Percentiles rank a stretch among this genome's conserved stretches.
Evolutionary conservation across 2,329 filamentous ascomycete species (phyloP).

Genomic region (Aspergillus ochraceus): DNA sequence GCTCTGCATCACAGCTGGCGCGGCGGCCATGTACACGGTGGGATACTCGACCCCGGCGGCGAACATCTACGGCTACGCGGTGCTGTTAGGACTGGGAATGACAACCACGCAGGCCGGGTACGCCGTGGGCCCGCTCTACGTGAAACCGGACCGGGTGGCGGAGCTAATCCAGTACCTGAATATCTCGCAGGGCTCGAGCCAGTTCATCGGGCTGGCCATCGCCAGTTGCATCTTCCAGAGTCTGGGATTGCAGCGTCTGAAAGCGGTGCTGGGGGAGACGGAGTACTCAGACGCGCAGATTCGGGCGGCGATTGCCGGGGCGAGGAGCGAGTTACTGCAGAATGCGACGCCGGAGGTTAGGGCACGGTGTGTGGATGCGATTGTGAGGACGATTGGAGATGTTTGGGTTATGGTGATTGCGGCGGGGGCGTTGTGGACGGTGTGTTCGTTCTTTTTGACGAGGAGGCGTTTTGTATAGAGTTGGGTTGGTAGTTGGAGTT

Average conservation of each 20-base stretch:
- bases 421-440: neutral
- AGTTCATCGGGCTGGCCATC: neutral
- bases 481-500: neutral
- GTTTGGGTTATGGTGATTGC: neutral
- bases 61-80: constrained; percentile 29
- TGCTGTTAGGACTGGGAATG: constrained; percentile 44
- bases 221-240: neutral
- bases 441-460: neutral
- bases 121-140: neutral
- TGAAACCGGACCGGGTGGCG: neutral
- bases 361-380: neutral
- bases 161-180: neutral
- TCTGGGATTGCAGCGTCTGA: neutral
- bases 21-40: constrained; percentile 16
- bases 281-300: neutral
- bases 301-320: neutral
- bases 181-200: neutral
- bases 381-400: neutral
- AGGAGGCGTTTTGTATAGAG: neutral
- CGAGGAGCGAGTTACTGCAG: neutral
- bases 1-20: constrained; percentile 16
- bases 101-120: constrained; percentile 8
- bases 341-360: neutral
- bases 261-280: neutral
- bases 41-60: constrained; percentile 11